Evolutionary conservation across 371 early-diverging fungal species (phyloP), one percentile per base, ranked within the genome.

Genomic region (Mortierella sp.): DNA sequence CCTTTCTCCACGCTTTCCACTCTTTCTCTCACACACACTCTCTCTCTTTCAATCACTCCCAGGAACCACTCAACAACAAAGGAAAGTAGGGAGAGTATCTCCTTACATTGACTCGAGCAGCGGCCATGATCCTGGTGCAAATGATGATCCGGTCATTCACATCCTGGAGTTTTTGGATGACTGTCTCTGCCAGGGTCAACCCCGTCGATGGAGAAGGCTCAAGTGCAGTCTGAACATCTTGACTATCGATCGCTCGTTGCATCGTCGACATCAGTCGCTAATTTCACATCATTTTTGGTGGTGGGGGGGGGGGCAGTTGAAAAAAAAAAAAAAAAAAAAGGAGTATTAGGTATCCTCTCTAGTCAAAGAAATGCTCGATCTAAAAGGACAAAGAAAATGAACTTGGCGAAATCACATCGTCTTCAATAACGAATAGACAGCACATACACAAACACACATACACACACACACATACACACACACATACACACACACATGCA

Each of bases 161-260:
- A 56, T 75, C 67, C 45, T 50, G 59, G 7, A 75, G 57, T 47
- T 75, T 75, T 47, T 21, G 37, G 6, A 67, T 71, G 2, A 75
- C 68, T 2, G 76, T 75, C 29, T 62, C 51, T 7, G 76, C 76
- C 25, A 75, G 50, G 0, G 71, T 75, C 47, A 21, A 0, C 0
- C 68, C 71, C 7, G 76, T 75, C 0, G 70, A 47, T 1, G 71
- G 70, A 6, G 76, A 71, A 0, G 76, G 76, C 47, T 45, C 55
- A 15, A 75, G 67, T 3, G 71, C 64, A 29, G 64, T 2, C 47
- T 71, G 76, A 4, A 75, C 46, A 7, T 75, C 76, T 9, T 75
- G 76, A 44, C 66, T 75, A 9, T 75, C 75, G 26, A 70, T 75
- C n/a, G 65, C 70, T 55, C 66, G 37, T 14, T 62, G 45, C 63